These are phyloP conservation scores for Punctularia strigosozonata DNA, from an alignment of 768 basidiomycete species.

Conservation along the genomic window DNA sequence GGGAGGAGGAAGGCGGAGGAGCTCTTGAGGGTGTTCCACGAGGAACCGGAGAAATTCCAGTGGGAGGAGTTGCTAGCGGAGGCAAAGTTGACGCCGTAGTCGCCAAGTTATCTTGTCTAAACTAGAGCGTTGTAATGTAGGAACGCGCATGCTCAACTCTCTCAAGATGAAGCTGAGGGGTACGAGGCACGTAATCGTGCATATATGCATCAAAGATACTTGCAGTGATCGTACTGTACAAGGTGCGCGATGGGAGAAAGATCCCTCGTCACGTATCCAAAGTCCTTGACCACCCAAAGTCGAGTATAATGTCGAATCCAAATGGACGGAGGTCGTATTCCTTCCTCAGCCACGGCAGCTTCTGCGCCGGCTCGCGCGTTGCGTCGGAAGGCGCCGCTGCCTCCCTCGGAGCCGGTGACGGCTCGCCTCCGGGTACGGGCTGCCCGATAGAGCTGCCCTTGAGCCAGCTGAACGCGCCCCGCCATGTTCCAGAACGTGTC, in stretches of 20 bases:
- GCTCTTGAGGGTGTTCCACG: constrained; percentile 64
- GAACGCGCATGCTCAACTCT: no score
- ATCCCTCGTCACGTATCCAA: no score
- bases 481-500: no score
- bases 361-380: background rate
- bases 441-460: background rate
- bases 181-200: no score
- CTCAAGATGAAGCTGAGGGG: no score
- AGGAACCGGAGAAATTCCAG: constrained; percentile 64
- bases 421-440: background rate
- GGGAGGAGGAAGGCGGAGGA: constrained; percentile 29
- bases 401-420: background rate
- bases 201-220: no score
- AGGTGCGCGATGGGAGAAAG: no score
- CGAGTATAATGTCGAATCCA: constrained; percentile 62
- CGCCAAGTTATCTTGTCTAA: no score
- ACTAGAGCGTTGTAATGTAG: no score
- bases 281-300: constrained; percentile 74
- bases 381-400: background rate
- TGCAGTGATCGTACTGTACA: no score
- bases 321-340: constrained; percentile 66
- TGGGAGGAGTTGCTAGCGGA: constrained; percentile 71
- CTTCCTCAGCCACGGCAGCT: constrained; percentile 20
- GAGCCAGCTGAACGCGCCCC: no score
- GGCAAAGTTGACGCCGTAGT: no score